phyloP scores from a whole-genome alignment of 306 rosid species.

The Lotus japonicus region DNA sequence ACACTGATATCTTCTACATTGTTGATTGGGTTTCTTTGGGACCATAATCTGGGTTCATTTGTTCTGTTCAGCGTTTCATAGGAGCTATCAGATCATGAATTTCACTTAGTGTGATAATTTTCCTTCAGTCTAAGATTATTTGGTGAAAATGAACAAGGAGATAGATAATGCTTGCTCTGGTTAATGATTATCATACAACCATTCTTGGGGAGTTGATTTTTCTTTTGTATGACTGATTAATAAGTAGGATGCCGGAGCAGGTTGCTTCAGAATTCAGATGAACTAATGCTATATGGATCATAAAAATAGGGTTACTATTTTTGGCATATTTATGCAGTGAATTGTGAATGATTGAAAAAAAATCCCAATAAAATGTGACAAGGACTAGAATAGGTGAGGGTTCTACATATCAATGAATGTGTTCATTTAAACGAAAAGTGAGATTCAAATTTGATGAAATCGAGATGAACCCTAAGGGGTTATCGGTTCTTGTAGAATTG shows the following conservation, averaged over 20 bases:
- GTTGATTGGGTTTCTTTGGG: conserved; percentile 1
- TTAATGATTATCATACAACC: neutral
- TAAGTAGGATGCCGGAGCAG: neutral
- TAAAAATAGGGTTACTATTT: neutral
- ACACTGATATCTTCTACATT: neutral
- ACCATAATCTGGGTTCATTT: neutral
- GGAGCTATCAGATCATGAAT: neutral
- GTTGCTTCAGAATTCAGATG: conserved; percentile 1
- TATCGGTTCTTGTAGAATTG: neutral
- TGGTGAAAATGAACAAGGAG: conserved; percentile 5
- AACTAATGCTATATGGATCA: neutral
- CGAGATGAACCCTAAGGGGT: neutral
- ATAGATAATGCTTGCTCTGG: neutral
- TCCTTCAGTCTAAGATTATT: neutral
- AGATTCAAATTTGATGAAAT: neutral
- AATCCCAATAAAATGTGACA: neutral
- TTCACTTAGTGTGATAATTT: neutral
- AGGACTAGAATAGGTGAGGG: neutral
- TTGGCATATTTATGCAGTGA: neutral
- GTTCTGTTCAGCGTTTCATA: neutral
- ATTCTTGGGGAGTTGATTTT: neutral
- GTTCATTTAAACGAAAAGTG: neutral
- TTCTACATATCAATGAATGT: neutral
- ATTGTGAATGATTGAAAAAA: neutral
- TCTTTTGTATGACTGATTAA: neutral